Base-by-base conservation (phyloP, 441 rosid genomes). In the Populus hybrid region DNA sequence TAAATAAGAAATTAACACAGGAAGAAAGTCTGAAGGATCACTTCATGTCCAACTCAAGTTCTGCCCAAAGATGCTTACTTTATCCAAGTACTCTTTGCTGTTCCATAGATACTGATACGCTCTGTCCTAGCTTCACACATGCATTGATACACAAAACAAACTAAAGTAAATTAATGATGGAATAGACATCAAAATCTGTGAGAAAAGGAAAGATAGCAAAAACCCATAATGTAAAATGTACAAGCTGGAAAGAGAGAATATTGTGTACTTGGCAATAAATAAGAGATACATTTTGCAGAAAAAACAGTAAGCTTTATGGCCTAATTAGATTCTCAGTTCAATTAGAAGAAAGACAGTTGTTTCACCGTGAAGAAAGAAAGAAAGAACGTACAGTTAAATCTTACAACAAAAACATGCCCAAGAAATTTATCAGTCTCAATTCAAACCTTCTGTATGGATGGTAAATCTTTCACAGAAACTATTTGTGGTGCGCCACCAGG, bases 31-130 rank as follows among this genome's bases (percentile, higher is more conserved):
- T 5, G 21, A 53, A 36, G 35, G 11, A 59, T 69, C 26, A 53
- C 23, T 21, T 53, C 53, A 40, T 32, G 50, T 30, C 34, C 53
- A 75, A 53, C 57, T 57, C 40, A 71, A 30, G 67, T 79, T 68
- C 59, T 42, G 32, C 53, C 28, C 21, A 57, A 81, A 76, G 65
- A 75, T 73, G 75, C 91, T 64, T 72, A 93, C 98, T 90, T 85
- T 79, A 75, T 85, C 82, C 70, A 95, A 78, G 88, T 92, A 92
- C 70, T 90, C 92, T 82, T 86, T 93, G 90, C 97, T 90, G 85
- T 92, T 93, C 98, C 99, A 95, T 7, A 95, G 83, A 83, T 86
- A 95, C 82, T 88, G 88, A 88, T 86, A 95, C 80, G 92, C 92
- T 36, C 79, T 87, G 82, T 93, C 98, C 98, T 95, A 87, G 91